These are phyloP conservation scores for Lagenidium giganteum DNA, from an alignment of 352 stramenopile genomes.

Conservation along the genomic window DNA sequence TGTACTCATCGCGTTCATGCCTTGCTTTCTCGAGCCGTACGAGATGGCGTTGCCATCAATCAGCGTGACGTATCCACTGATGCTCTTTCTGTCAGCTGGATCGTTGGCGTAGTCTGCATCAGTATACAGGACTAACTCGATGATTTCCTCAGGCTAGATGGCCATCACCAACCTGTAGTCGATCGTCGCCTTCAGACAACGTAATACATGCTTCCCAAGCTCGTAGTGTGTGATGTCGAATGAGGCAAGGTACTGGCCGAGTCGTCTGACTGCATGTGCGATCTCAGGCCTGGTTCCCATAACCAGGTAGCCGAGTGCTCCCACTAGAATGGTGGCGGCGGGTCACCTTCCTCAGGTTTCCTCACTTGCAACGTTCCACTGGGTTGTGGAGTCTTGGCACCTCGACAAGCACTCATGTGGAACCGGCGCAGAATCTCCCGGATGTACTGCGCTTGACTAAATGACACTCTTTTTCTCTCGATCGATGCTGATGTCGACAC, in stretches of 20 bases:
- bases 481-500: conserved; percentile 9
- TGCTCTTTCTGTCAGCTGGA: conserved; percentile 6
- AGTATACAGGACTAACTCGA: conserved; percentile 4
- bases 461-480: neutral
- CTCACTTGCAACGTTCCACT: too few species aligned
- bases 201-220: conserved; percentile 6
- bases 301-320: conserved; percentile 14
- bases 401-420: neutral
- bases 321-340: too few species aligned
- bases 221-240: conserved; percentile 1
- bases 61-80: conserved; percentile 19
- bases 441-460: conserved; percentile 10
- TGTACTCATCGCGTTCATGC: conserved; percentile 19
- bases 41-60: conserved; percentile 16
- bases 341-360: too few species aligned
- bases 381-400: conserved; percentile 7
- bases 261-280: conserved; percentile 7
- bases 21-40: conserved; percentile 23
- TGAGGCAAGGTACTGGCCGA: conserved; percentile 8
- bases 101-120: conserved; percentile 25
- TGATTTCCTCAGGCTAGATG: neutral
- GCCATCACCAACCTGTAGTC: conserved; percentile 1
- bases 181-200: conserved; percentile 1
- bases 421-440: conserved; percentile 6
- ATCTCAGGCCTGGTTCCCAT: conserved; percentile 17